Base-by-base conservation (phyloP, 306 rosid species). In the Canavalia gladiata region DNA sequence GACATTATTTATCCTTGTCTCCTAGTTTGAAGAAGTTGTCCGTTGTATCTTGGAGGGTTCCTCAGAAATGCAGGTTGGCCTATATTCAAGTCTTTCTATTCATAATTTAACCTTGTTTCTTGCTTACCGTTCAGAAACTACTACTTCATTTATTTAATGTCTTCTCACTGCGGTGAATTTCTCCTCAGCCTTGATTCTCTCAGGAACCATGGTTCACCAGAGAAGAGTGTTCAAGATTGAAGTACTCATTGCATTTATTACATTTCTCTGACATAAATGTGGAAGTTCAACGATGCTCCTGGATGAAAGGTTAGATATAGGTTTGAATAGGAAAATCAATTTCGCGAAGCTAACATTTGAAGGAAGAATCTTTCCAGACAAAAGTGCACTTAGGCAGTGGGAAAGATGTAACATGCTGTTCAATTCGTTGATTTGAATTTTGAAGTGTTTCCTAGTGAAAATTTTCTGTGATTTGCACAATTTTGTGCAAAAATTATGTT, bases 61-160 rank as follows among this genome's bases (percentile, higher is more conserved):
- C 98, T 35, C 93, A 91, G 50, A 88, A 90, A 45, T 95, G 99
- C 98, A 93, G 99, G 88, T 84, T 72, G 52, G 82, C 52, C 33
- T 72, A 43, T 74, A 58, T 69, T 30, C 18, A 6, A 77, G 67
- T 49, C 55, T 65, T 80, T 62, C 72, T 59, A 3, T 33, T 45
- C 49, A 74, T 60, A 70, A 63, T 55, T 37, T 58, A 28, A 79
- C 76, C 81, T 70, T 30, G 46, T 35, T 41, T 51, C 74, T 52
- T 75, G 8, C 55, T 56, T 77, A 43, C 55, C 47, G 13, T 81
- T 80, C 69, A 74, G 55, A 58, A 72, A 81, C 64, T 64, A 80
- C n/a, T 70, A 0, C 66, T 52, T 42, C 35, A 62, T 65, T 83
- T 75, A 52, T 68, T 54, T 60, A 28, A 56, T 18, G 4, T 11